Base-by-base conservation (phyloP, 2,329 filamentous ascomycete species). In the Clathrospora elynae region DNA sequence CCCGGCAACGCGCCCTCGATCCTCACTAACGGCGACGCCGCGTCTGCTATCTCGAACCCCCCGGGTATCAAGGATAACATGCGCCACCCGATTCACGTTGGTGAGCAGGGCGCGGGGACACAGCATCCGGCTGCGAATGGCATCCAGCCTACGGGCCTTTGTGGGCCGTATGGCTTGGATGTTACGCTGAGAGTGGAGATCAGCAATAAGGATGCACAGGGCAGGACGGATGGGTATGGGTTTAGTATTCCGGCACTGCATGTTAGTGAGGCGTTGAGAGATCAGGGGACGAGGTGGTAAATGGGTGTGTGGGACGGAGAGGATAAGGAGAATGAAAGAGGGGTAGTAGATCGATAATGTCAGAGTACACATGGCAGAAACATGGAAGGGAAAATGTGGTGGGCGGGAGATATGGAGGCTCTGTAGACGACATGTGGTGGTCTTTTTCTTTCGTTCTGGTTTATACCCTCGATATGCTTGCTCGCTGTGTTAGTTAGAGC, bases 91-190 rank as follows among this genome's bases (percentile, higher is more conserved):
- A 77, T 96, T 25, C 86, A 91, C 65, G 71, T 73, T 3, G 91
- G 92, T 32, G 92, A 96, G 67, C 71, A 83, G n/a, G 75, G 79
- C 32, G 88, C 88, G 0, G 92, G 92, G 3, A 90, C 90, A 0
- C 75, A 73, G 19, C 90, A 96, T 73, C 83, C 81, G 44, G 88
- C 90, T 9, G 87, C 89, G 0, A 57, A 54, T 24, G 76, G 74
- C 4, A 39, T 76, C 18, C 49, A 47, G 30, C 62, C 64, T 49
- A 74, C 66, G 3, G 73, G 74, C 1, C 57, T 78, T 5, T 72
- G 71, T 24, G 76, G 75, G 2, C 49, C 53, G 8, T 68, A 71
- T 46, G 75, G 75, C 0, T 53, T 78, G 5, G 76, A 78, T 55
- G 71, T 78, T 4, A 67, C 68, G 16, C 64, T 78, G n/a, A 55